These are phyloP conservation scores for Mucor saturninus DNA, from an alignment of 371 early-diverging fungal species.

Conservation along the genomic window DNA sequence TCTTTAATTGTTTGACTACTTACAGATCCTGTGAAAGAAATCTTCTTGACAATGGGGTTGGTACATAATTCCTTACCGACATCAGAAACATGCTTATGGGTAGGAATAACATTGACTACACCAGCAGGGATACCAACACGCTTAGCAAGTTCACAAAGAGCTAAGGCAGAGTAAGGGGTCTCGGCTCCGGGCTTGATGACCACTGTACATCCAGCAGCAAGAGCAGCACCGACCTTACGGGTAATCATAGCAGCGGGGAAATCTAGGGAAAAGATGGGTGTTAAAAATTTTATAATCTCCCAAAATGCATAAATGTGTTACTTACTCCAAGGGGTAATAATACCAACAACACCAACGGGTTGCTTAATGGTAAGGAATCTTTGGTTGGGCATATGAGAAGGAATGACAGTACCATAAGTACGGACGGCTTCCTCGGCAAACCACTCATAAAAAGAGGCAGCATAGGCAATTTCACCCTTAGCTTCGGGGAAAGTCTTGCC, in stretches of 20 bases:
- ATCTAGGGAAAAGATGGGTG: conserved; percentile 40
- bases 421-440: conserved; percentile 88
- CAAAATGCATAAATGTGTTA: not conserved
- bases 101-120: conserved; percentile 82
- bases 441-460: conserved; percentile 83
- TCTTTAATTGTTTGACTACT: conserved; percentile 11
- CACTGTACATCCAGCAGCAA: conserved; percentile 81
- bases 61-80: conserved; percentile 75
- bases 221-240: conserved; percentile 82
- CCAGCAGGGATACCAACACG: conserved; percentile 90
- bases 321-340: conserved; percentile 93
- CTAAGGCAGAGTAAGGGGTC: conserved; percentile 85
- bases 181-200: conserved; percentile 81
- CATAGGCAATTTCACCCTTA: conserved; percentile 80
- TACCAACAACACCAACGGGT: conserved; percentile 85
- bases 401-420: conserved; percentile 81
- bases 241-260: conserved; percentile 94
- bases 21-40: conserved; percentile 86
- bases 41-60: conserved; percentile 68
- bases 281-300: conserved; percentile 4
- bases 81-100: conserved; percentile 61
- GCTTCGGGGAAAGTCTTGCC: conserved; percentile 70
- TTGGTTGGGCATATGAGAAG: conserved; percentile 58
- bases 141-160: conserved; percentile 73
- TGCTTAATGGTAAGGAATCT: conserved; percentile 77